Conservation (phyloP, 2,329 filamentous ascomycete genomes). For the Cytospora paraplurivora region DNA sequence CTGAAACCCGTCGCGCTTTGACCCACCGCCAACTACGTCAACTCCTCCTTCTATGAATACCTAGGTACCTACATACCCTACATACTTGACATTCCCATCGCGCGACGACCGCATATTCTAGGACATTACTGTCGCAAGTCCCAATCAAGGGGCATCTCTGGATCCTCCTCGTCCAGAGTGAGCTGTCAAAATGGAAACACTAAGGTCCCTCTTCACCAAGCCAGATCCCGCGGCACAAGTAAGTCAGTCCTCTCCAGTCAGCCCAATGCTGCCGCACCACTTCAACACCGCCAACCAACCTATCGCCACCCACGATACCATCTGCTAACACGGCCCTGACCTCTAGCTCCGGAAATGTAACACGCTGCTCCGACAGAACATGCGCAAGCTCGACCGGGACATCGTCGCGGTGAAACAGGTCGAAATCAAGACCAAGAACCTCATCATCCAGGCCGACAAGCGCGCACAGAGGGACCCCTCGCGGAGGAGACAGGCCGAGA, state of each 20-base stretch:
- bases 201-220: constrained; percentile 85
- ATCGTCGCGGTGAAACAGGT: constrained; percentile 76
- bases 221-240: constrained; percentile 94
- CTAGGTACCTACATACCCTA: background rate
- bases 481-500: constrained; percentile 74
- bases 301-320: background rate
- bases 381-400: constrained; percentile 93
- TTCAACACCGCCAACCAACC: background rate
- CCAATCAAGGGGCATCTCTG: constrained; percentile 9
- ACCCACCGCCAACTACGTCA: constrained; percentile 27
- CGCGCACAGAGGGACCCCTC: constrained; percentile 79
- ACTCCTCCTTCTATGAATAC: constrained; percentile 11
- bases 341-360: constrained; percentile 92
- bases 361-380: constrained; percentile 82
- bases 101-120: constrained; percentile 5
- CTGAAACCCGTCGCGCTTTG: background rate
- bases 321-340: constrained; percentile 10
- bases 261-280: constrained; percentile 17
- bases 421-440: constrained; percentile 80
- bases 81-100: background rate
- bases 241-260: constrained; percentile 35
- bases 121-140: constrained; percentile 3
- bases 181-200: constrained; percentile 71
- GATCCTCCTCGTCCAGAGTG: constrained; percentile 11
- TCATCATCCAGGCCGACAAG: constrained; percentile 80